Evolutionary conservation across 345 rosid genomes (phyloP).

Genomic region (Eucalyptus curtisii): DNA sequence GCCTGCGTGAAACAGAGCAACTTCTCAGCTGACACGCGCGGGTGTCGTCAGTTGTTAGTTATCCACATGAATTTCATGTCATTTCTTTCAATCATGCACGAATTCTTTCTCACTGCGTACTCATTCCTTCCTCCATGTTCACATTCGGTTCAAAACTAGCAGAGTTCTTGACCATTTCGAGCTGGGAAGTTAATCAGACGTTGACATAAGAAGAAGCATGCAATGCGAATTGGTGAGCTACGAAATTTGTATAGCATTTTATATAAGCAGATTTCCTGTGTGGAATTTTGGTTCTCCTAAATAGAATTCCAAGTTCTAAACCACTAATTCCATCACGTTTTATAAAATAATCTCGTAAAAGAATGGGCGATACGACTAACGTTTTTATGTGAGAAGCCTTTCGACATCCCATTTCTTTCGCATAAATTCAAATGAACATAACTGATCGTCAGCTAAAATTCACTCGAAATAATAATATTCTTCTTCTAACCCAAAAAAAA

Average conservation of each 20-base stretch:
- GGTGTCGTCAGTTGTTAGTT: background rate
- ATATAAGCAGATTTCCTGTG: background rate
- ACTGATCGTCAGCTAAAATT: background rate
- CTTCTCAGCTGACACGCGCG: background rate
- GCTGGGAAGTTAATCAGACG: background rate
- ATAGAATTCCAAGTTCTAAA: background rate
- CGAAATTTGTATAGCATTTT: background rate
- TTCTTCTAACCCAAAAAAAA: background rate
- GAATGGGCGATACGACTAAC: rapidly evolving
- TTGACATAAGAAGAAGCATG: background rate
- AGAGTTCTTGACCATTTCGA: background rate
- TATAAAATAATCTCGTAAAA: background rate
- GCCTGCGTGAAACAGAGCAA: background rate
- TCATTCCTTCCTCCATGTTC: background rate
- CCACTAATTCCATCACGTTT: background rate
- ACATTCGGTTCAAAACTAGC: background rate
- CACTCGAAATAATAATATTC: background rate
- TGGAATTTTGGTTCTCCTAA: background rate
- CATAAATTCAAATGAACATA: background rate
- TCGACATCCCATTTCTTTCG: background rate
- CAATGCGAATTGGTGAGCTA: background rate
- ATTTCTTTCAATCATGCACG: background rate
- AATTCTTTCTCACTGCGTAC: background rate
- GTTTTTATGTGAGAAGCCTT: background rate
- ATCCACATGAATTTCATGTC: background rate